Evolutionary conservation across 441 rosid species (phyloP).

Genomic region (Croton laevigatus): DNA sequence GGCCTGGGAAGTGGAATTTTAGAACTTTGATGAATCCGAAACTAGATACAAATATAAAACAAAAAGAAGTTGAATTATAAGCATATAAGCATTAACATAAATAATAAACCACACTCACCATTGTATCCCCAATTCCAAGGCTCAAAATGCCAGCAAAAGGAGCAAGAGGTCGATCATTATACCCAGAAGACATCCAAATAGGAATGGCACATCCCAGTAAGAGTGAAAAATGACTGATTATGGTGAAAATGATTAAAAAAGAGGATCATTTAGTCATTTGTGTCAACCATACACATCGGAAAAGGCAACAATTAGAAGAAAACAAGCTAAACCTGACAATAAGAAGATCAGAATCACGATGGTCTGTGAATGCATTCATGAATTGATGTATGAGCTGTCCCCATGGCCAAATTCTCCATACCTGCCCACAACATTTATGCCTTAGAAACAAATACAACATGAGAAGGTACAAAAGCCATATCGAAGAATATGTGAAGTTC

Average conservation of each 20-base stretch:
- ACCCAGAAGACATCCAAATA: constrained; percentile 94
- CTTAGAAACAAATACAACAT: constrained; percentile 12
- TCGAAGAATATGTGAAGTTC: background rate
- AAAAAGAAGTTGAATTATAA: constrained; percentile 7
- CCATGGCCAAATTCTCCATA: constrained; percentile 89
- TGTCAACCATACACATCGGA: constrained; percentile 8
- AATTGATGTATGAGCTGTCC: constrained; percentile 77
- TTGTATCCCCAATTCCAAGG: constrained; percentile 98
- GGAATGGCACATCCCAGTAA: constrained; percentile 97
- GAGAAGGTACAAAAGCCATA: background rate
- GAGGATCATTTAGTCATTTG: constrained; percentile 6
- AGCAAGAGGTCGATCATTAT: constrained; percentile 91
- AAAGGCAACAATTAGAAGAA: constrained; percentile 7
- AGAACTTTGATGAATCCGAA: background rate
- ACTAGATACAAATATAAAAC: background rate
- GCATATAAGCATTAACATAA: background rate
- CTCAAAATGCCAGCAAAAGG: constrained; percentile 98
- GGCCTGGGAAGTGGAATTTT: background rate
- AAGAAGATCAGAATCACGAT: constrained; percentile 92
- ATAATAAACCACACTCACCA: constrained; percentile 50
- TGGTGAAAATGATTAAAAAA: constrained; percentile 10
- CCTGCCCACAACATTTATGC: constrained; percentile 43
- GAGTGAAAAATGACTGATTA: constrained; percentile 86
- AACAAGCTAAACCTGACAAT: constrained; percentile 63
- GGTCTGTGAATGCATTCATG: constrained; percentile 97